Base-by-base conservation (phyloP, 2,329 filamentous ascomycete species). In the Xylariaceae sp. region DNA sequence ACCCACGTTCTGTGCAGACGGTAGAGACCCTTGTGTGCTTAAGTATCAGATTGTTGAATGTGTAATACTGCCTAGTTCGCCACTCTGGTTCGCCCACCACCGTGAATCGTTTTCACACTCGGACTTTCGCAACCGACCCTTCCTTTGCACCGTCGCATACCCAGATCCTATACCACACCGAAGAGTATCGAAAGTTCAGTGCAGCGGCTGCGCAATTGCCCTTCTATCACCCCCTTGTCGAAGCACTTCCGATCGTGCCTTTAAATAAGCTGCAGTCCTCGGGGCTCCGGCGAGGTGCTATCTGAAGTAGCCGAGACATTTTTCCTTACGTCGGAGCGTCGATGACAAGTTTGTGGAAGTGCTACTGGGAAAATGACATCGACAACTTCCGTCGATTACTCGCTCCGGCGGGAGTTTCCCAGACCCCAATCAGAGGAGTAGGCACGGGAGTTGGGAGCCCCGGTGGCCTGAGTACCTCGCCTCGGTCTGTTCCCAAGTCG, bases 301-400 rank as follows among this genome's bases (percentile, higher is more conserved):
- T 50, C 41, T 31, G 45, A 48, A 44, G 42, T 21, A 18, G 44
- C 44, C 26, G 90, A 97, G 87, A 83, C 84, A 88, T 72, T 78
- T 85, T n/a, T 24, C 11, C 21, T 78, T 31, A 36, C n/a, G 14
- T 17, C 3, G 24, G 31, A 39, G 46, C 40, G 43, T 40, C 43
- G 21, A 48, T 48, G 46, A 48, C 36, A 30, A 48, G 43, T 38
- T 81, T 98, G 65, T 96, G 90, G 90, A 89, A 88, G 76, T 87
- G 79, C 64, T 97, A 90, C 65, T 84, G 94, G 73, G 85, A 96
- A 80, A 86, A 96, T 76, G 88, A 98, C 80, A 85, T 95, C 80
- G 89, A 94, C 64, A 81, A 72, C 61, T 97, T 98, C 76, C 84
- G 85, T 70, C 84, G 83, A 71, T 78, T 94, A 61, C 76, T 98